These are phyloP conservation scores for Fusarium subtropicale DNA, from an alignment of 2,329 filamentous ascomycete species.

Conservation along the genomic window DNA sequence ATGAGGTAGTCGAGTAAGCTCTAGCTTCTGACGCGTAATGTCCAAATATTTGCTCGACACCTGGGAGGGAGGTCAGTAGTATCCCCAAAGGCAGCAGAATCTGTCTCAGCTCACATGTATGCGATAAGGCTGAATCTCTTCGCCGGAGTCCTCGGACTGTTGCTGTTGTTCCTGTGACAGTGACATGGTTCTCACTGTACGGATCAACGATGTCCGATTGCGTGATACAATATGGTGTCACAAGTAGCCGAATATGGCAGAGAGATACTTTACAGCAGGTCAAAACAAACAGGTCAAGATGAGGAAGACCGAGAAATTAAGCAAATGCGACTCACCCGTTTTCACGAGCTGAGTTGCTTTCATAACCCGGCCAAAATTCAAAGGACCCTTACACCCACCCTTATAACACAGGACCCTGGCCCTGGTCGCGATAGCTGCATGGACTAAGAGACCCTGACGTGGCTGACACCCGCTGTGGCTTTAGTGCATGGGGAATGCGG, in stretches of 20 bases:
- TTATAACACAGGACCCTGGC: constrained; percentile 20
- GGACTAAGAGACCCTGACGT: constrained; percentile 38
- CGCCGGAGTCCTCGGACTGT: constrained; percentile 45
- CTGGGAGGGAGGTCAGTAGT: constrained; percentile 55
- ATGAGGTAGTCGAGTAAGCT: constrained; percentile 73
- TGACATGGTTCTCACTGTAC: constrained; percentile 18
- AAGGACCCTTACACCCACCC: constrained; percentile 34
- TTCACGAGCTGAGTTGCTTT: constrained; percentile 31
- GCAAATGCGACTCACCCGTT: constrained; percentile 23
- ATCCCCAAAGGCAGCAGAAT: neutral
- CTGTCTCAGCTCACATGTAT: constrained; percentile 63
- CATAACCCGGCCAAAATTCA: constrained; percentile 31
- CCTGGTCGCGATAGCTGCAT: constrained; percentile 37
- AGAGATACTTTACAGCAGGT: constrained; percentile 1
- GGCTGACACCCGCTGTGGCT: constrained; percentile 39
- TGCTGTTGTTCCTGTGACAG: constrained; percentile 45
- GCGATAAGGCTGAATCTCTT: constrained; percentile 66
- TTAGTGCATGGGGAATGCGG: constrained; percentile 28
- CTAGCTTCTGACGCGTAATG: constrained; percentile 74
- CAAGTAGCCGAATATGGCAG: neutral
- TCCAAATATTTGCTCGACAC: constrained; percentile 75
- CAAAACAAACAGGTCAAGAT: constrained; percentile 15
- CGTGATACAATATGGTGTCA: constrained; percentile 8
- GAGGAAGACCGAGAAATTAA: constrained; percentile 26
- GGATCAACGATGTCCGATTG: constrained; percentile 8